A percentile compares a stretch with the other conserved stretches of the same genome.
phyloP scores from a whole-genome alignment of 2,329 filamentous ascomycete genomes.

The Apiospora marii region DNA sequence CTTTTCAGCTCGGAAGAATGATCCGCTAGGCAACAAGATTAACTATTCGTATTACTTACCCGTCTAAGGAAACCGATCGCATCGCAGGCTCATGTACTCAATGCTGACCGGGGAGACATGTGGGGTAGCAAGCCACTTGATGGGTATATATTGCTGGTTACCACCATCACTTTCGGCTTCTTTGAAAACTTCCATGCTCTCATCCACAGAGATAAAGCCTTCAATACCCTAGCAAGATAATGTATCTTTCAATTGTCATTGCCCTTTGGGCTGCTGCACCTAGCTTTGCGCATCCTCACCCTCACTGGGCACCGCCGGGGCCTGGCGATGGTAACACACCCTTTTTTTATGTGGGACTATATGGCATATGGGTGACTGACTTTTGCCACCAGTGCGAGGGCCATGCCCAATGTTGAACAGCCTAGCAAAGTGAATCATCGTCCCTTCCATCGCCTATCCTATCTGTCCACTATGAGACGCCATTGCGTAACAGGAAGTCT shows the following conservation, averaged over 20 bases:
- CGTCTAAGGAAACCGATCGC: background rate
- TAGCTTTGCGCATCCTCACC: constrained; percentile 11
- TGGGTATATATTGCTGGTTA: background rate
- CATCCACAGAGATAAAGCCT: background rate
- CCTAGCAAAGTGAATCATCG: background rate
- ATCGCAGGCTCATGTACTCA: background rate
- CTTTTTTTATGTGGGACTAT: background rate
- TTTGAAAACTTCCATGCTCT: background rate
- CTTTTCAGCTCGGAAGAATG: background rate
- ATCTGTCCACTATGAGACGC: background rate
- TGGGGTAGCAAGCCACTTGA: background rate
- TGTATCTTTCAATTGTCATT: background rate
- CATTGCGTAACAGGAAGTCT: background rate
- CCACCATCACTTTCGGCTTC: background rate
- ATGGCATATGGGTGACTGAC: background rate
- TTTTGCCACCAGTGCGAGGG: background rate
- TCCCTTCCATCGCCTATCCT: background rate
- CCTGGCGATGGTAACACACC: constrained; percentile 12
- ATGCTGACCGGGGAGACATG: background rate
- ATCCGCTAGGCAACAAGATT: background rate
- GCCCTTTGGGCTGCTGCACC: background rate
- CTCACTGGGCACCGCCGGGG: constrained; percentile 17
- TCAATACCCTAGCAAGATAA: background rate
- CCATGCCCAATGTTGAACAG: constrained; percentile 21
- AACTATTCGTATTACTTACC: no score